Evolutionary conservation across 768 basidiomycete genomes (phyloP).

Genomic region (Tylopilus felleus): DNA sequence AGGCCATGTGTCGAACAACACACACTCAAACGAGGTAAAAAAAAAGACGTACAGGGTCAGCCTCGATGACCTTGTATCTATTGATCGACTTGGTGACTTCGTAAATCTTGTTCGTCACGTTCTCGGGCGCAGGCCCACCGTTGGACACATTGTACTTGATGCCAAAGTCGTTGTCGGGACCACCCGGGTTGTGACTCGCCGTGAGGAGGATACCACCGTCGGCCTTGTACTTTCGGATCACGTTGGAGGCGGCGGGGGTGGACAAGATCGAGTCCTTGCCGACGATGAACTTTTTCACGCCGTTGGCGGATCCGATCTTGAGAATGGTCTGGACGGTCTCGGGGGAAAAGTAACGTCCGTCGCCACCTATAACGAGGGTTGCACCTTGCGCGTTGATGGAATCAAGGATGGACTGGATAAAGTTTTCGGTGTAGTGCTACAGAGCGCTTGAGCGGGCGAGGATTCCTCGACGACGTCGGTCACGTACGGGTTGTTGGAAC

Average conservation of each 20-base stretch:
- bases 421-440: conserved; percentile 99
- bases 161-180: conserved; percentile 97
- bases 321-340: conserved; percentile 90
- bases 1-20: neutral
- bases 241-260: conserved; percentile 93
- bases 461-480: conserved; percentile 11
- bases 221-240: conserved; percentile 95
- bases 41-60: conserved; percentile 57
- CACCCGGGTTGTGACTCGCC: conserved; percentile 97
- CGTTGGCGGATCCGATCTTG: conserved; percentile 91
- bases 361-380: conserved; percentile 94
- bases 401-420: conserved; percentile 89
- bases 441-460: conserved; percentile 18
- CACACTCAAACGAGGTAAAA: neutral
- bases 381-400: conserved; percentile 78
- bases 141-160: conserved; percentile 99
- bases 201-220: conserved; percentile 96
- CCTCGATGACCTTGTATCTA: conserved; percentile 81
- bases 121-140: conserved; percentile 96
- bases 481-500: conserved; percentile 88
- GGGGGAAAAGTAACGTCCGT: conserved; percentile 89
- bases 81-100: conserved; percentile 85
- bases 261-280: conserved; percentile 91
- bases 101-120: conserved; percentile 92
- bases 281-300: conserved; percentile 87